Base-by-base conservation (phyloP, 257 asterid genomes). In the Cynanchum wilfordii region DNA sequence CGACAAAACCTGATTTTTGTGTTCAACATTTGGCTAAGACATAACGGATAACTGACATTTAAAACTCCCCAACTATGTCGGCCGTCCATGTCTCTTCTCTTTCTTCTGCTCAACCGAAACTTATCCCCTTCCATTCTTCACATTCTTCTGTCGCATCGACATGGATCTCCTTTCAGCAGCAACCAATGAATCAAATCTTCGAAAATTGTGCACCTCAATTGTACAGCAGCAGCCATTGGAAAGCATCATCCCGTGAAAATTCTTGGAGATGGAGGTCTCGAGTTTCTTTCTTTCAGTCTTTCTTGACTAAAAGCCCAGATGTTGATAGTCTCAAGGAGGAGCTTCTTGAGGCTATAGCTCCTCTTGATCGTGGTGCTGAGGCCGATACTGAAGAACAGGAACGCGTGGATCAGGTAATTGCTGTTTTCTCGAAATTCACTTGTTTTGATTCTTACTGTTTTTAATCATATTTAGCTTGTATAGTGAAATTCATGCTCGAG, bases 291-390 rank as follows among this genome's bases (percentile, higher is more conserved):
- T 81, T 83, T 66, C 77, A 80, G 22, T 82, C 78, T 50, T 79
- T 81, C 62, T 77, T 62, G 67, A 65, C 54, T 70, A 81, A 72
- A 73, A 76, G 17, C 49, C 33, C 65, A 40, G 83, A 80, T 69
- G 76, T 42, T 12, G 86, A 84, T 66, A 78, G 73, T 58, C 84
- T 86, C 7, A 88, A 84, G 80, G 72, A 70, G 75, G 88, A 83
- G 78, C 94, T 88, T 83, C 75, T 88, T 7, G 84, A 84, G 69
- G 86, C 89, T 15, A 83, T 88, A 68, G 79, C 73, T 71, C 85
- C 88, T 3, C 86, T 88, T 19, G 89, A 86, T 82, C 91, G 94
- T 7, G 94, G 94, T 22, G 91, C 86, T 51, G 83, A 81, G 56
- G 89, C 94, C 57, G 81, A 87, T 27, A 73, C 82, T 10, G 84